These are phyloP conservation scores for Huntiella decipiens DNA, from an alignment of 2,329 filamentous ascomycete genomes.

Conservation along the genomic window DNA sequence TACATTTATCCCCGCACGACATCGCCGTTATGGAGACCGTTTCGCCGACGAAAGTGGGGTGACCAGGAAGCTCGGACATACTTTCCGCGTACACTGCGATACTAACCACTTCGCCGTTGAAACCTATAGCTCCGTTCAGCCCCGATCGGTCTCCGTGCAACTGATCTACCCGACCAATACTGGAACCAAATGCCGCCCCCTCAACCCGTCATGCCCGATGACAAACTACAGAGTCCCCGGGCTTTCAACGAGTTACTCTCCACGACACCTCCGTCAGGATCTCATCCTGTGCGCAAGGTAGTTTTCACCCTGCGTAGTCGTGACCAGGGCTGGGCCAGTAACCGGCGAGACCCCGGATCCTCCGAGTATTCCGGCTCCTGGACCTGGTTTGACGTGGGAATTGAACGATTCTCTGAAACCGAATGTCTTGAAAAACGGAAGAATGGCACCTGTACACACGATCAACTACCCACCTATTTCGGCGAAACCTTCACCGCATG, in stretches of 20 bases:
- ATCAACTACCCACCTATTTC: background rate
- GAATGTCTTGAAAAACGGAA: background rate
- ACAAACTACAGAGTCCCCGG: background rate
- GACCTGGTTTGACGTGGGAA: conserved; percentile 45
- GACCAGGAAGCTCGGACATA: no score
- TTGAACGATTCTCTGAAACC: conserved; percentile 32
- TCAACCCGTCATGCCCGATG: background rate
- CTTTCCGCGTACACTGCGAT: no score
- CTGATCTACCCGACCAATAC: background rate
- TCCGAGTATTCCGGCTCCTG: conserved; percentile 20
- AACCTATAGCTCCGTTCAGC: conserved; percentile 21
- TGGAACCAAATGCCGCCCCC: background rate
- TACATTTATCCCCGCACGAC: background rate
- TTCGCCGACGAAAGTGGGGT: no score
- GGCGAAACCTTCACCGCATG: conserved; percentile 17
- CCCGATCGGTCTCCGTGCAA: conserved; percentile 21
- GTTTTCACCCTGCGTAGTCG: conserved; percentile 37
- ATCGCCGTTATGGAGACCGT: no score
- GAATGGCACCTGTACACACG: conserved; percentile 8
- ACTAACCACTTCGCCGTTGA: no score
- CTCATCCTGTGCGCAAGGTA: conserved; percentile 37
- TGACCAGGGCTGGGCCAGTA: conserved; percentile 39
- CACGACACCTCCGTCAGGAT: conserved; percentile 20
- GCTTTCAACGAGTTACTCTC: background rate
- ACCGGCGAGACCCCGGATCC: background rate